These are phyloP conservation scores for Coemansia aciculifera DNA, from an alignment of 192 early-diverging fungal species.

Conservation along the genomic window DNA sequence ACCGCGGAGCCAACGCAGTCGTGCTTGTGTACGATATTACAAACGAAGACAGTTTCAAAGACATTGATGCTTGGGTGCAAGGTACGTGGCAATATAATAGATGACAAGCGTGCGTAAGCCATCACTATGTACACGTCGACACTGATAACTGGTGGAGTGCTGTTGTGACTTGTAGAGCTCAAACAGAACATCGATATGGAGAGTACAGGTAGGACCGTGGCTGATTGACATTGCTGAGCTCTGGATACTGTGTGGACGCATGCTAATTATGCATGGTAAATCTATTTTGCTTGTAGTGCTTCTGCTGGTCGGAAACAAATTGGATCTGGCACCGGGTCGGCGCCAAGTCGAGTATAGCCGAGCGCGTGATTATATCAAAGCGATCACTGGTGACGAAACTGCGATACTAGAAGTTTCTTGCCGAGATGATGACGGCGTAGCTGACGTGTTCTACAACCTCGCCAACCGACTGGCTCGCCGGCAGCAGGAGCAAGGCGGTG, in stretches of 20 bases:
- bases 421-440: constrained; percentile 68
- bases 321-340: constrained; percentile 62
- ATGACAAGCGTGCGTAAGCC: neutral
- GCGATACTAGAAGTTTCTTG: constrained; percentile 70
- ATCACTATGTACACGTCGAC: neutral
- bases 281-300: constrained; percentile 55
- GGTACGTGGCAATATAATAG: constrained; percentile 18
- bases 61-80: constrained; percentile 68
- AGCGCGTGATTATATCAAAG: constrained; percentile 64
- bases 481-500: constrained; percentile 13
- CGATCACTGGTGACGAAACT: constrained; percentile 61
- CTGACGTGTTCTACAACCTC: constrained; percentile 51
- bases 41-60: constrained; percentile 66
- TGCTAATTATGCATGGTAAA: neutral
- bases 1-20: constrained; percentile 71
- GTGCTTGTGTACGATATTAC: constrained; percentile 76
- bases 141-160: neutral
- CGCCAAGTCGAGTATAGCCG: constrained; percentile 61
- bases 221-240: neutral
- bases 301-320: constrained; percentile 71
- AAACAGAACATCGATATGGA: constrained; percentile 66
- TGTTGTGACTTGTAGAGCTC: constrained; percentile 48
- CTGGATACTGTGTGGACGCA: neutral
- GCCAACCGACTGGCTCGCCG: constrained; percentile 36
- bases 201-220: constrained; percentile 54